Evolutionary conservation across 306 rosid species (phyloP).

Genomic region (Vigna hirtella): DNA sequence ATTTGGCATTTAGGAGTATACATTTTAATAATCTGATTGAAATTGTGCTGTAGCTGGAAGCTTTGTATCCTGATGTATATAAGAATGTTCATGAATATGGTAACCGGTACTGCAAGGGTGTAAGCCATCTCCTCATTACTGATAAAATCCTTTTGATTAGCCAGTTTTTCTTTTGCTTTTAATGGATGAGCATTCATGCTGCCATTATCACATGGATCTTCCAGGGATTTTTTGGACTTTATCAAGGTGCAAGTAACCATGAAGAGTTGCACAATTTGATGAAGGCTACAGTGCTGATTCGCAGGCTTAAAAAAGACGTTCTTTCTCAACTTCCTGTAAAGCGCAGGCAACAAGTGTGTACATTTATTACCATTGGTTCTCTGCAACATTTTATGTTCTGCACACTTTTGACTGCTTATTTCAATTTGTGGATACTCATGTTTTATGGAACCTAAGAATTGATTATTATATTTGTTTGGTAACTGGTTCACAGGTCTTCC

Average conservation of each 20-base stretch:
- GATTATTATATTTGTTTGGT: conserved; percentile 35
- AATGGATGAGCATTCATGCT: conserved; percentile 25
- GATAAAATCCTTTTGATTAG: conserved; percentile 29
- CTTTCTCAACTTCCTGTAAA: conserved; percentile 90
- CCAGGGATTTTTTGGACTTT: conserved; percentile 84
- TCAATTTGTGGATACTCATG: conserved; percentile 5
- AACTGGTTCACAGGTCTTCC: conserved; percentile 71
- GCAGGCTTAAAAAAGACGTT: conserved; percentile 94
- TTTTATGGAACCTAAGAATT: conserved; percentile 6
- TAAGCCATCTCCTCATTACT: conserved; percentile 59
- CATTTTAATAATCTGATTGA: conserved; percentile 41
- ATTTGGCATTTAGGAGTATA: conserved; percentile 28
- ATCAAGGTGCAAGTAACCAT: conserved; percentile 98
- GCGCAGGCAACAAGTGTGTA: conserved; percentile 91
- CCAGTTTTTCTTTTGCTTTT: conserved; percentile 36
- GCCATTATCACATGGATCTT: conserved; percentile 38
- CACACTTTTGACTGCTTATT: conserved; percentile 23
- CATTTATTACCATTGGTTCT: conserved; percentile 34
- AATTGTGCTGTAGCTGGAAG: conserved; percentile 79
- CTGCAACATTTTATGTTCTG: conserved; percentile 24
- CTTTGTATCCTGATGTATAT: conserved; percentile 89
- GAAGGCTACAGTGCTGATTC: conserved; percentile 92
- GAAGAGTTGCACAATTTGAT: conserved; percentile 96
- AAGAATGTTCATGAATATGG: conserved; percentile 93
- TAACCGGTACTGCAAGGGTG: conserved; percentile 95